Evolutionary conservation across 2,329 filamentous ascomycete species (phyloP).

Genomic region (Trichoderma semiorbis): DNA sequence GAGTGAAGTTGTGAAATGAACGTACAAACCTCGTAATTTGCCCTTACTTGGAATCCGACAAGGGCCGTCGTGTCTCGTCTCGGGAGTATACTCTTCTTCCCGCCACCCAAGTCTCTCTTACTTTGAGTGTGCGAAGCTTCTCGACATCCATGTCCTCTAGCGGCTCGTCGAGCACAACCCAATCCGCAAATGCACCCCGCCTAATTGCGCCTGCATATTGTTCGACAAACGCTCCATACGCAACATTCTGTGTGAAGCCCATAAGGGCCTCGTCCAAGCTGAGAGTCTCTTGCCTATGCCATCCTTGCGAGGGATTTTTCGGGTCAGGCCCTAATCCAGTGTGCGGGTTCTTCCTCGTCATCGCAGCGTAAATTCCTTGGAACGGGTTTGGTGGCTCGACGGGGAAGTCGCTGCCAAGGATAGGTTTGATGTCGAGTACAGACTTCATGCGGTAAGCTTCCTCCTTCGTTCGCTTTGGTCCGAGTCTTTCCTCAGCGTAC

Average conservation of each 20-base stretch:
- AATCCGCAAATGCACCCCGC: constrained; percentile 63
- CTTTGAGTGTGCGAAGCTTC: constrained; percentile 49
- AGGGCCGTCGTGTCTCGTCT: background rate
- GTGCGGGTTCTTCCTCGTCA: constrained; percentile 57
- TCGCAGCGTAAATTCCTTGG: constrained; percentile 65
- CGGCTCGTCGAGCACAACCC: constrained; percentile 63
- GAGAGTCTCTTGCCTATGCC: constrained; percentile 58
- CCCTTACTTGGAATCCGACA: background rate
- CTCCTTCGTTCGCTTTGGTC: constrained; percentile 47
- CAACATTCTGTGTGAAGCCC: constrained; percentile 60
- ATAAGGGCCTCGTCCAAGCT: constrained; percentile 56
- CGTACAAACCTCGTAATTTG: background rate
- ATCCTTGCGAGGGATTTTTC: constrained; percentile 48
- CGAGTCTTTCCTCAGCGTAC: constrained; percentile 61
- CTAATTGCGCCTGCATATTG: constrained; percentile 56
- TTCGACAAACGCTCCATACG: constrained; percentile 58
- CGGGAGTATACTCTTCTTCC: constrained; percentile 48
- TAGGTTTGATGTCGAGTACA: constrained; percentile 49
- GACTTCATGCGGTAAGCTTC: constrained; percentile 67
- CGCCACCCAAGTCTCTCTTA: constrained; percentile 66
- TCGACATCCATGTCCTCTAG: constrained; percentile 50
- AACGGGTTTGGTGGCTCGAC: constrained; percentile 67
- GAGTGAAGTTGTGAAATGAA: background rate
- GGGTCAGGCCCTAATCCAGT: constrained; percentile 50
- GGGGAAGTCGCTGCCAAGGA: constrained; percentile 69